Percentiles rank a stretch among this genome's conserved stretches.
Conservation (phyloP, 2,329 filamentous ascomycete genomes). For the Claviceps humidiphila region DNA sequence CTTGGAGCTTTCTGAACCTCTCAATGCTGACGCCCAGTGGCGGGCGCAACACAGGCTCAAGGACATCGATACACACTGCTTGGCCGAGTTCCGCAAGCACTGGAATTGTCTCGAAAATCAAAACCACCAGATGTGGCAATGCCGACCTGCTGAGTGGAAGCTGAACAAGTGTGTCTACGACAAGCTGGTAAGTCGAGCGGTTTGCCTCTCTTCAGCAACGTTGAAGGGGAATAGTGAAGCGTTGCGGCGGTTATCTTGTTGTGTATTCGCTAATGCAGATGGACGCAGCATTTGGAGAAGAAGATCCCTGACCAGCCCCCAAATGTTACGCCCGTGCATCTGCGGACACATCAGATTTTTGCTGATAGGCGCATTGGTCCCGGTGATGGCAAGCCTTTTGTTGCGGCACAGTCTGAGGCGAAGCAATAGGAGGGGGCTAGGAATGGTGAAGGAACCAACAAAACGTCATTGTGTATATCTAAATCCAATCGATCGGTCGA, state of each 20-base stretch:
- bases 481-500: background rate
- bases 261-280: background rate
- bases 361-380: constrained; percentile 36
- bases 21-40: constrained; percentile 3
- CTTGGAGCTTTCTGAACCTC: background rate
- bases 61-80: constrained; percentile 90
- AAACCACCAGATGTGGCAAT: constrained; percentile 97
- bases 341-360: constrained; percentile 52
- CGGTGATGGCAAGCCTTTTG: constrained; percentile 30
- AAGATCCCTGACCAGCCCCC: constrained; percentile 60
- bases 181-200: constrained; percentile 60
- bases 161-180: constrained; percentile 94
- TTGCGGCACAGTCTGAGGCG: constrained; percentile 20
- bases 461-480: constrained; percentile 4
- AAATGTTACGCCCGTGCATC: constrained; percentile 59
- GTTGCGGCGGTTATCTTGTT: no score
- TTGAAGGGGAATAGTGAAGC: no score
- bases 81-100: constrained; percentile 81
- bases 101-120: constrained; percentile 95
- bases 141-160: constrained; percentile 73
- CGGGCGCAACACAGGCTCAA: constrained; percentile 48
- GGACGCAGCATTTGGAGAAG: constrained; percentile 66
- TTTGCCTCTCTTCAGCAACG: background rate
- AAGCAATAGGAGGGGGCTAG: constrained; percentile 19
- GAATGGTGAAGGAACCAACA: background rate